phyloP scores from a whole-genome alignment of 768 basidiomycete genomes.

The Porphyrellus cyaneotinctus region DNA sequence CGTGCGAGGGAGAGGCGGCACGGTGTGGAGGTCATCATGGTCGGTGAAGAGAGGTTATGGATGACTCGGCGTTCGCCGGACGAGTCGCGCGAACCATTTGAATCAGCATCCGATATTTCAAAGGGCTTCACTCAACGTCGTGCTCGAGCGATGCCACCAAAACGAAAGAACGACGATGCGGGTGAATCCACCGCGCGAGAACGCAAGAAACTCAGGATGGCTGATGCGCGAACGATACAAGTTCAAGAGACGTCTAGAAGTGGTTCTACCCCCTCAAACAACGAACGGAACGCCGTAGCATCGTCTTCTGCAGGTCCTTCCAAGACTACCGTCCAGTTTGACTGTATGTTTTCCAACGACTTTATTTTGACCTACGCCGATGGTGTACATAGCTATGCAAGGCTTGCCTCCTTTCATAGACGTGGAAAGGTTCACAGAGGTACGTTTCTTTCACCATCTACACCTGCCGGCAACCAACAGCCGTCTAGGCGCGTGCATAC shows the following conservation, averaged over 20 bases:
- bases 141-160: slow-evolving; percentile 41
- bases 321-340: slow-evolving; percentile 32
- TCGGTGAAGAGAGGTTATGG: not conserved
- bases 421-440: slow-evolving; percentile 87
- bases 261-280: slow-evolving; percentile 3
- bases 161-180: slow-evolving; percentile 35
- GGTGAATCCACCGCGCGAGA: slow-evolving; percentile 40
- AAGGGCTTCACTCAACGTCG: too few species aligned
- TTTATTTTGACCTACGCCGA: not conserved
- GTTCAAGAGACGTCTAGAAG: slow-evolving; percentile 42
- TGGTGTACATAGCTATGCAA: slow-evolving; percentile 42
- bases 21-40: slow-evolving; percentile 36
- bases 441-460: slow-evolving; percentile 25
- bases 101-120: too few species aligned
- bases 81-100: not conserved
- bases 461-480: not conserved
- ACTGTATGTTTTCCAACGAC: slow-evolving; percentile 34
- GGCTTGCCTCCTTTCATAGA: slow-evolving; percentile 72
- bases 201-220: slow-evolving; percentile 67
- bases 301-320: slow-evolving; percentile 37
- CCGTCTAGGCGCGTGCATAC: slow-evolving; percentile 70
- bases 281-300: slow-evolving; percentile 30
- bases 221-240: slow-evolving; percentile 60
- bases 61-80: slow-evolving; percentile 24
- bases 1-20: slow-evolving; percentile 26